phyloP scores from a whole-genome alignment of 2,329 filamentous ascomycete genomes.

The Monosporascus sp. region DNA sequence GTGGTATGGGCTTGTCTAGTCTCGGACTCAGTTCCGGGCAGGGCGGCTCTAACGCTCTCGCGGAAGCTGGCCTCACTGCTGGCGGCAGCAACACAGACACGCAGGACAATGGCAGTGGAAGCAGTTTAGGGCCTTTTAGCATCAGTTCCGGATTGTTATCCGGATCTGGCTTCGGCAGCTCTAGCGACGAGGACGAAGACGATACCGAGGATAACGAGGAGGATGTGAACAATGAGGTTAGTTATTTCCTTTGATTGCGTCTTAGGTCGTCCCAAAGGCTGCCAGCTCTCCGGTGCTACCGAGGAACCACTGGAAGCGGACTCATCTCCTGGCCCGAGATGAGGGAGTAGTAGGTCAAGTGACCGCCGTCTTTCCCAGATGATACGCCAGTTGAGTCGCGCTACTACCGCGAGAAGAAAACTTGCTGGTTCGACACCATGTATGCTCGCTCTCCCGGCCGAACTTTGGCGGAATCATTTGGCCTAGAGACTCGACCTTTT shows the following conservation, averaged over 20 bases:
- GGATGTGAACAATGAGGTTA: conserved; percentile 64
- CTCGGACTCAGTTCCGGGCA: conserved; percentile 33
- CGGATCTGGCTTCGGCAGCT: conserved; percentile 82
- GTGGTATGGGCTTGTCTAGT: conserved; percentile 44
- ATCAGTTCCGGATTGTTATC: conserved; percentile 70
- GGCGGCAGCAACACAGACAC: conserved; percentile 56
- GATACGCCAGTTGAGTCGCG: no score
- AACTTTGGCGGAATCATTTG: no score
- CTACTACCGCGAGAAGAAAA: no score
- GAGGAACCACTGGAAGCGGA: no score
- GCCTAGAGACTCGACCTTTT: no score
- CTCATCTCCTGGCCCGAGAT: no score
- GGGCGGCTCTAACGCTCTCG: conserved; percentile 60
- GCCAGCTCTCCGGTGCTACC: no score
- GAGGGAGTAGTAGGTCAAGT: no score
- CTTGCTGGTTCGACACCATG: no score
- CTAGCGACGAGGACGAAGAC: conserved; percentile 93
- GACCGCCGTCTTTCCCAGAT: no score
- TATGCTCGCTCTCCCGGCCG: no score
- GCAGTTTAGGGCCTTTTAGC: conserved; percentile 66
- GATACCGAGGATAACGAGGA: conserved; percentile 84
- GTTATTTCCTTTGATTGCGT: conserved; percentile 29
- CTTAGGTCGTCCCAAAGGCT: no score
- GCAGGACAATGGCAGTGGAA: conserved; percentile 54
- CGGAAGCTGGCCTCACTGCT: conserved; percentile 76